Conservation (phyloP, 2,329 filamentous ascomycete genomes). For the Escovopsis weberi region DNA sequence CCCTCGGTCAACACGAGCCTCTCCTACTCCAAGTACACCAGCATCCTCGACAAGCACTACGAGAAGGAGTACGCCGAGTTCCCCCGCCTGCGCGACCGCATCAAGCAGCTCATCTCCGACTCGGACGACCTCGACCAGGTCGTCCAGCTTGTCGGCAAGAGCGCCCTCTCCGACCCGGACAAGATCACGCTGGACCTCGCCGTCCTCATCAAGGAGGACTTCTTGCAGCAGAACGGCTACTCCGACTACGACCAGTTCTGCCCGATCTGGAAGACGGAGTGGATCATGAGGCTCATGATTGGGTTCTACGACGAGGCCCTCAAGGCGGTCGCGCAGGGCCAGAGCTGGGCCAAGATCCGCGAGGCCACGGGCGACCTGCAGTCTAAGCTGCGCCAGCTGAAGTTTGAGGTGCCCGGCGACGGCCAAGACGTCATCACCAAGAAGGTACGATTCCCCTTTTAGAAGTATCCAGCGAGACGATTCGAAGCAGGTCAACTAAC, state of each 20-base stretch:
- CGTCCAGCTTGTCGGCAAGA: constrained; percentile 96
- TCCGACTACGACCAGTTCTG: constrained; percentile 99
- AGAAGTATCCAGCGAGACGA: too few species aligned
- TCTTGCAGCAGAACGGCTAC: constrained; percentile 98
- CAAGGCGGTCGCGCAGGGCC: constrained; percentile 83
- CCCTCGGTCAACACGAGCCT: constrained; percentile 91
- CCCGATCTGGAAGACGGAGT: constrained; percentile 98
- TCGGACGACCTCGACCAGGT: constrained; percentile 98
- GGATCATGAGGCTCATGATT: constrained; percentile 99
- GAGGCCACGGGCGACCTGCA: constrained; percentile 84
- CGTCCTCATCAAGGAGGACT: constrained; percentile 89
- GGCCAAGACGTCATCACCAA: constrained; percentile 67
- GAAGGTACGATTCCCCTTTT: constrained; percentile 45
- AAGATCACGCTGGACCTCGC: constrained; percentile 97
- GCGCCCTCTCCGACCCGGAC: constrained; percentile 85
- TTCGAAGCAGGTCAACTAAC: constrained; percentile 2
- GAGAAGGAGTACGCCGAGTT: constrained; percentile 89
- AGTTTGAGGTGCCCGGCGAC: constrained; percentile 87
- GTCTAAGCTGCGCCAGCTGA: constrained; percentile 73
- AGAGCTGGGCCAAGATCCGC: constrained; percentile 83
- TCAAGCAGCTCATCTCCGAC: constrained; percentile 85
- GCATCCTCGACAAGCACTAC: constrained; percentile 80
- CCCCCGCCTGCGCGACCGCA: constrained; percentile 78
- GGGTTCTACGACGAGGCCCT: constrained; percentile 95
- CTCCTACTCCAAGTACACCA: constrained; percentile 96